Evolutionary conservation across 164 flowering plant genomes (phyloP), one percentile per base, ranked within the genome.

Genomic region (Brasenia schreberi): DNA sequence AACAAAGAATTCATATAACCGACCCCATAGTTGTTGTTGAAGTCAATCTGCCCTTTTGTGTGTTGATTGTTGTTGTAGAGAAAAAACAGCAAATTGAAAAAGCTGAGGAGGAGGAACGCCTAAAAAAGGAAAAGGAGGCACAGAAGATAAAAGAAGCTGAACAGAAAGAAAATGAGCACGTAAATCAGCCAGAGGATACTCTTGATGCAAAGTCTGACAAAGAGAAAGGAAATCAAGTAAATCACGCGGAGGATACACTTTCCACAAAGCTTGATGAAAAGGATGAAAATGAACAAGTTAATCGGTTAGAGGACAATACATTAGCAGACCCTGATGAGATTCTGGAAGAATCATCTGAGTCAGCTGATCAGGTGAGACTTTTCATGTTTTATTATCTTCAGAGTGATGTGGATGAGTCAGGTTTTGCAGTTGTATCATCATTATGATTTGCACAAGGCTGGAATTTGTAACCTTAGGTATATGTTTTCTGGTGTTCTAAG

Each of bases 61-160:
- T 12, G 16, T 56, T 56, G 59, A 56, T n/a, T 56, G n/a, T 56
- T 56, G 12, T n/a, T 82, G 58, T 75, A 95, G 99, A 85, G 59
- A 89, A 71, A 66, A 91, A 88, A 72, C 97, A 87, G 75, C 89
- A 83, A 67, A 85, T 95, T 53, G 99, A 95, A 64, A 95, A 89
- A 81, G 90, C 82, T 7, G 99, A 95, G 81, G 99, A 95, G 82
- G 81, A 81, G 64, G 97, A 89, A 59, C 89, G 94, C 23, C 71
- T 85, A 63, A 84, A 79, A 78, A 88, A 81, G 72, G 97, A 91
- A 74, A 84, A 84, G 68, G 92, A 89, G 81, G 93, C 87, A 69
- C 78, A 83, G 75, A 84, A 69, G 67, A 79, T 64, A 65, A 82
- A 69, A 59, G 95, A 86, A 69, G 83, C 83, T 33, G 87, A 87